Evolutionary conservation across 2,329 filamentous ascomycete genomes (phyloP), one percentile per base, ranked within the genome.

Genomic region (Botryotinia globosa): DNA sequence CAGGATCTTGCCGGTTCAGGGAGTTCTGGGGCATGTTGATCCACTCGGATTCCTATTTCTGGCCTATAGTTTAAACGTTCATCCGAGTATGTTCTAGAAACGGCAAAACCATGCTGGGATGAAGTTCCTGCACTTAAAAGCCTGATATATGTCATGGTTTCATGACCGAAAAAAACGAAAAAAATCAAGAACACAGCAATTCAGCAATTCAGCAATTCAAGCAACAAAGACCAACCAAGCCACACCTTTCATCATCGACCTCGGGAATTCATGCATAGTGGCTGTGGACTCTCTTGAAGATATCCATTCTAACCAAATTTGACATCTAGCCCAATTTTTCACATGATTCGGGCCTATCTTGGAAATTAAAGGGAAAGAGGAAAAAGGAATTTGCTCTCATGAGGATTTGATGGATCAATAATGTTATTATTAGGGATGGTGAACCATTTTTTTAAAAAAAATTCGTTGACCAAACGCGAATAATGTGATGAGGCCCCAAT

Each of bases 261-360:
- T n/a, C n/a, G n/a, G n/a, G n/a, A 32, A 22, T 67, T 56, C 48
- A 67, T 67, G 65, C 65, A 67, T 25, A 25, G 48, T 56, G 64
- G 48, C 34, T 39, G 62, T 66, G 14, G 45, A 16, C n/a, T 39
- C 32, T 54, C 2, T 14, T 39, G 7, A 22, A 9, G 45, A 12
- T 25, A 14, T 29, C 25, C 18, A 14, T 29, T 32, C 18, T 56
- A 42, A 39, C 25, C 32, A 42, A 42, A 42, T 67, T 14, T 22
- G 42, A 48, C 25, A 67, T 54, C 7, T n/a, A 54, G 37, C 8
- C 25, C 45, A 39, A 29, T 42, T 42, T 54, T 39, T 42, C 16
- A 42, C 9, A 67, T 56, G 45, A 56, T 67, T 54, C 34, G 48
- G 48, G 18, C 25, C 34, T 32, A 67, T 8, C 6, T 54, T 29